A percentile compares a stretch with the other conserved stretches of the same genome.
phyloP scores from a whole-genome alignment of 257 asterid genomes.

The Fraxinus cuspidata region DNA sequence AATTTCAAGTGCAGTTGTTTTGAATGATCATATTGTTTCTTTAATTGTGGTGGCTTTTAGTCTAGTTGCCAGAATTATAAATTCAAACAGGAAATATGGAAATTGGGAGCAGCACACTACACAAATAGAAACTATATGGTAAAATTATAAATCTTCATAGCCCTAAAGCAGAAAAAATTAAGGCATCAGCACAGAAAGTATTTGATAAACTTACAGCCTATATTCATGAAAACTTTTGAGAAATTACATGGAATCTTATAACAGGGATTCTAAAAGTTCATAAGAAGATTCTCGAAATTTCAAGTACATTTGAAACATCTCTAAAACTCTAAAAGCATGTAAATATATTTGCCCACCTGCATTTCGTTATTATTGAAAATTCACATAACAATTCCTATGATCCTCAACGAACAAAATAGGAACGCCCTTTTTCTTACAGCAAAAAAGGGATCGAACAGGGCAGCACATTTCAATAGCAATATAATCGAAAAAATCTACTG shows the following conservation, averaged over 20 bases:
- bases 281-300: conserved; percentile 13
- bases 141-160: background rate
- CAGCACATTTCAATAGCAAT: background rate
- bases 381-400: background rate
- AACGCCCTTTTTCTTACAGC: conserved; percentile 3
- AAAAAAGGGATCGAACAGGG: background rate
- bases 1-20: background rate
- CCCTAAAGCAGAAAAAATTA: background rate
- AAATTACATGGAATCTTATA: conserved; percentile 1
- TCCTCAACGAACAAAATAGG: background rate
- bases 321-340: background rate
- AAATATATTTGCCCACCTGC: background rate
- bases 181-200: background rate
- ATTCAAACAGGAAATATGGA: background rate
- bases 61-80: conserved; percentile 1
- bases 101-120: background rate
- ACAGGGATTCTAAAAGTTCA: conserved; percentile 1
- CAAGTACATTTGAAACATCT: background rate
- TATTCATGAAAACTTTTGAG: background rate
- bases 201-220: background rate
- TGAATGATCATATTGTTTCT: background rate
- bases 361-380: background rate
- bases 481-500: conserved; percentile 4
- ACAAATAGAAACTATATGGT: conserved; percentile 7
- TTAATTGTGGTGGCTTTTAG: background rate